phyloP scores from a whole-genome alignment of 257 asterid species.

The Cynanchum wilfordii region DNA sequence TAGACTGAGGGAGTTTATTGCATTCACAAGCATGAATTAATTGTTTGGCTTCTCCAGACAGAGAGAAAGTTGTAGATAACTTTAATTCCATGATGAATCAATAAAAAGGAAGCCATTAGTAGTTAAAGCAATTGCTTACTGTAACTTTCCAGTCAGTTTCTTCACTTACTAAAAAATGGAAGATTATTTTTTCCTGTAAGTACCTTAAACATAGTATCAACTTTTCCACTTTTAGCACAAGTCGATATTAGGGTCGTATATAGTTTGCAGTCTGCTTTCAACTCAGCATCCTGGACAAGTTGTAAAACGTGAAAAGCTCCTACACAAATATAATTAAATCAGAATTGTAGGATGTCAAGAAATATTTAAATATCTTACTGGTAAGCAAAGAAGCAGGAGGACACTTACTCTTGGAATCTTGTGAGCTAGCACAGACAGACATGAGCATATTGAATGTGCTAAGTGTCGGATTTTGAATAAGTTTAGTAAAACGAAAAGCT shows the following conservation, averaged over 20 bases:
- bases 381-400: constrained; percentile 2
- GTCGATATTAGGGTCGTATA: constrained; percentile 92
- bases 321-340: constrained; percentile 26
- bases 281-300: constrained; percentile 61
- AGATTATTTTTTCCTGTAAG: neutral
- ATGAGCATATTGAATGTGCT: constrained; percentile 97
- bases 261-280: constrained; percentile 87
- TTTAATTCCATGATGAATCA: neutral
- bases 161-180: neutral
- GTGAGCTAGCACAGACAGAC: constrained; percentile 87
- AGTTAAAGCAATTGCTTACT: neutral
- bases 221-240: constrained; percentile 96
- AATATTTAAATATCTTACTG: neutral
- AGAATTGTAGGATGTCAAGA: constrained; percentile 6
- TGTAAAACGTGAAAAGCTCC: constrained; percentile 84
- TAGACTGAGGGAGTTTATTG: neutral
- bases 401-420: constrained; percentile 65
- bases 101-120: neutral
- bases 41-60: neutral
- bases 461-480: constrained; percentile 76
- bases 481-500: constrained; percentile 75
- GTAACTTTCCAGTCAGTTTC: neutral
- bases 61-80: neutral
- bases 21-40: neutral
- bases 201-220: constrained; percentile 94